phyloP scores from a whole-genome alignment of 2,329 filamentous ascomycete species.

The Aspergillus phoenicis region DNA sequence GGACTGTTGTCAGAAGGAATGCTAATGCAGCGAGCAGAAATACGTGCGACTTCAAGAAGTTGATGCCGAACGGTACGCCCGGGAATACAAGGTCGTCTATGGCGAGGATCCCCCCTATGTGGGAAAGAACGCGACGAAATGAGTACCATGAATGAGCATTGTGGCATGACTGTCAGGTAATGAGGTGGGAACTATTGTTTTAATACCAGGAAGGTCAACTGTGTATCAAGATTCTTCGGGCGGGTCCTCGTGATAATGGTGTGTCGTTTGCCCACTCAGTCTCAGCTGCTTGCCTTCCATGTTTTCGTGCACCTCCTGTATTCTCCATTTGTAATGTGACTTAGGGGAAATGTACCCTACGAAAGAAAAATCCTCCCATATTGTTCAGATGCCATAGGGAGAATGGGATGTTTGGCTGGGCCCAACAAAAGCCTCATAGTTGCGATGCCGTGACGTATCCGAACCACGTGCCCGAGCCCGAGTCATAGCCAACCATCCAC shows the following conservation, averaged over 20 bases:
- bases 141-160: not conserved
- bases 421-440: not conserved
- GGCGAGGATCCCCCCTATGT: conserved; percentile 28
- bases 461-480: not conserved
- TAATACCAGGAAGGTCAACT: not conserved
- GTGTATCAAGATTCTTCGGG: not conserved
- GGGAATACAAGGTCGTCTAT: conserved; percentile 41
- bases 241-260: not conserved
- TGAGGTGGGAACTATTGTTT: not conserved
- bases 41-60: conserved; percentile 30
- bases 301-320: not conserved
- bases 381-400: not conserved
- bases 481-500: not conserved
- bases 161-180: not conserved
- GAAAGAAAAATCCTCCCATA: not conserved
- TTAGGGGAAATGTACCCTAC: not conserved
- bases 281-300: not conserved
- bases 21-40: conserved; percentile 24
- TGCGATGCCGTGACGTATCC: not conserved
- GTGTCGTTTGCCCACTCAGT: not conserved
- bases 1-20: no score
- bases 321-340: not conserved
- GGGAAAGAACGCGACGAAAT: not conserved
- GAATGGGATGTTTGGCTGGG: not conserved
- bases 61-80: conserved; percentile 37